A percentile compares a stretch with the other conserved stretches of the same genome.
Conservation (phyloP, 306 rosid species). For the Trichosanthes truncata region DNA sequence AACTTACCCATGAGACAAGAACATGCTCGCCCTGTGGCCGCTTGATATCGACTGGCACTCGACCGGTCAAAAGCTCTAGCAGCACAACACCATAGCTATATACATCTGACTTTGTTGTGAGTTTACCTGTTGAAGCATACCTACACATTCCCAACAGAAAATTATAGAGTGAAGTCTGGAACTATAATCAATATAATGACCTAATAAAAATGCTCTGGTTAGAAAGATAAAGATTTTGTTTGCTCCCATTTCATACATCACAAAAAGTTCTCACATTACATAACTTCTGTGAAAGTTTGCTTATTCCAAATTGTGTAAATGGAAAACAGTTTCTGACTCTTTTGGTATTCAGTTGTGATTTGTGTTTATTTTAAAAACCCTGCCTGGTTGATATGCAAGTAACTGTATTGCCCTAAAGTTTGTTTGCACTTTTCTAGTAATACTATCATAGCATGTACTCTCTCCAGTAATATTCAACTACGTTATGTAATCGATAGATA, state of each 20-base stretch:
- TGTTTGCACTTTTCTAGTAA: too few species aligned
- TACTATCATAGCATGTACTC: too few species aligned
- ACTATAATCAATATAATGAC: neutral
- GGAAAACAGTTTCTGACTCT: neutral
- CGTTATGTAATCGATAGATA: too few species aligned
- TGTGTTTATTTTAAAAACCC: neutral
- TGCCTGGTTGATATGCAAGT: neutral
- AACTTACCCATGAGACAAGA: slow-evolving; percentile 90
- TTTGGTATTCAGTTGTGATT: neutral
- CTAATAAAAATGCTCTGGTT: neutral
- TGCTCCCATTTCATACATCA: neutral
- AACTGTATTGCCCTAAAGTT: neutral
- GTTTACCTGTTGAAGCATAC: slow-evolving; percentile 85
- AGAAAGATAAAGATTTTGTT: neutral
- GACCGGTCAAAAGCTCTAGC: slow-evolving; percentile 83
- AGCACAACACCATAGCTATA: slow-evolving; percentile 94
- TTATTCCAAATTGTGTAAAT: too few species aligned
- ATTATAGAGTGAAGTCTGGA: neutral
- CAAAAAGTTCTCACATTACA: too few species aligned
- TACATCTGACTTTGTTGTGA: slow-evolving; percentile 88
- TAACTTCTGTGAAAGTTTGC: neutral
- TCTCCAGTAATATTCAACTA: too few species aligned
- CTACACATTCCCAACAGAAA: slow-evolving; percentile 23
- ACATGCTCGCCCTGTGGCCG: slow-evolving; percentile 82
- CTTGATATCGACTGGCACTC: slow-evolving; percentile 75